phyloP scores from a whole-genome alignment of 331 rosid species.

The Telfairia occidentalis region DNA sequence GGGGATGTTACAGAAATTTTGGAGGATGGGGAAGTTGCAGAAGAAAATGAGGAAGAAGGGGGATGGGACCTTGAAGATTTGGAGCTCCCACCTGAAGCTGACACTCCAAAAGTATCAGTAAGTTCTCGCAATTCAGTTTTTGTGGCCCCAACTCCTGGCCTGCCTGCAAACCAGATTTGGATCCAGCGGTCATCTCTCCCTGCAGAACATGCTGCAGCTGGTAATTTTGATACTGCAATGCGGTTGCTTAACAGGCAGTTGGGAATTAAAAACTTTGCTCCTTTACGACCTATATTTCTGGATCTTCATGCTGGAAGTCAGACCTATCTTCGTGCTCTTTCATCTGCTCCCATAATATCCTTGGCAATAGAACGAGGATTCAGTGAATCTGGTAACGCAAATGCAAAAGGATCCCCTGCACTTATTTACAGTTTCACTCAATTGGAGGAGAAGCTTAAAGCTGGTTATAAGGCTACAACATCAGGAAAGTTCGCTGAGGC shows the following conservation, averaged over 20 bases:
- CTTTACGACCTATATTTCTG: conserved; percentile 60
- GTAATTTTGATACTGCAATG: conserved; percentile 95
- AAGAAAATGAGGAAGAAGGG: conserved; percentile 68
- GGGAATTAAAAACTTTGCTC: conserved; percentile 68
- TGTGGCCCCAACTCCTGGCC: conserved; percentile 85
- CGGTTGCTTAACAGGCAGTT: conserved; percentile 79
- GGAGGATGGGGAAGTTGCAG: conserved; percentile 53
- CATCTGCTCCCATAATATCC: conserved; percentile 60
- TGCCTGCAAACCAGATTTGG: conserved; percentile 88
- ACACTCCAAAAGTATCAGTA: conserved; percentile 59
- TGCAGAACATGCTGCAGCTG: conserved; percentile 97
- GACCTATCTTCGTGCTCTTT: conserved; percentile 56
- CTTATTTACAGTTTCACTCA: conserved; percentile 62
- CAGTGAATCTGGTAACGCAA: conserved; percentile 62
- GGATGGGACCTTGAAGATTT: conserved; percentile 96
- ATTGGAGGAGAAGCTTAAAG: conserved; percentile 80
- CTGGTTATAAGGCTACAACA: conserved; percentile 81
- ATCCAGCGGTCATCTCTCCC: conserved; percentile 84
- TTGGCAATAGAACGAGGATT: conserved; percentile 81
- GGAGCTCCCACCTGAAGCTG: conserved; percentile 76
- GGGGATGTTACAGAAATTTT: conserved; percentile 55
- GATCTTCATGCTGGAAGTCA: conserved; percentile 80
- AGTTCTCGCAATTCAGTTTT: conserved; percentile 49
- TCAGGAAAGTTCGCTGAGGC: conserved; percentile 74
- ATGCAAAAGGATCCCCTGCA: conserved; percentile 68